Evolutionary conservation across 2,329 filamentous ascomycete genomes (phyloP).

Genomic region (Leptographium procerum): DNA sequence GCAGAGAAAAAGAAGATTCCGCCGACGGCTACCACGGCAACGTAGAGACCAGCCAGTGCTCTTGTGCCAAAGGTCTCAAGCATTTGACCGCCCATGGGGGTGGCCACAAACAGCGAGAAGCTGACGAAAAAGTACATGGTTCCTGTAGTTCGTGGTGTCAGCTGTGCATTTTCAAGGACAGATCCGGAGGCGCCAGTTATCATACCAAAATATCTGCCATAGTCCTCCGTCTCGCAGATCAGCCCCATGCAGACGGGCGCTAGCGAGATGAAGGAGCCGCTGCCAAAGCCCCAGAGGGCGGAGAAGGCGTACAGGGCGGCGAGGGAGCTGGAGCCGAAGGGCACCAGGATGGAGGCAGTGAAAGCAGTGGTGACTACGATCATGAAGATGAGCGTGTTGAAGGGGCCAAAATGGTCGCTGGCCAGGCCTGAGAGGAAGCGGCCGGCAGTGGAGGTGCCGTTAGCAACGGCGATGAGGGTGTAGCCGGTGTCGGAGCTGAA

Average conservation of each 20-base stretch:
- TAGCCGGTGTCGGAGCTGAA: constrained; percentile 28
- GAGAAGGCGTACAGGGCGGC: constrained; percentile 28
- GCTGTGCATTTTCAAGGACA: too few relatives aligned
- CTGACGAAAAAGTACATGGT: constrained; percentile 34
- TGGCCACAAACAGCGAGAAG: constrained; percentile 31
- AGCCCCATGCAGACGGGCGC: constrained; percentile 33
- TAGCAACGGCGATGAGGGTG: constrained; percentile 31
- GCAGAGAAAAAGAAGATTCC: constrained; percentile 16
- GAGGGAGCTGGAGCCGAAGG: constrained; percentile 18
- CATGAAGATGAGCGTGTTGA: constrained; percentile 29
- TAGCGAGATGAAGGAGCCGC: constrained; percentile 34
- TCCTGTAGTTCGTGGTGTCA: constrained; percentile 20
- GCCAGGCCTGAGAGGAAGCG: constrained; percentile 30
- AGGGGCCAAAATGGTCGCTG: constrained; percentile 30
- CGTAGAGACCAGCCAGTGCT: constrained; percentile 33
- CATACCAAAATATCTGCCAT: constrained; percentile 27
- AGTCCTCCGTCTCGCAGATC: constrained; percentile 33
- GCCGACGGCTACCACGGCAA: constrained; percentile 27
- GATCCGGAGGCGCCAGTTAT: constrained; percentile 8
- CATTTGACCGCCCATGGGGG: constrained; percentile 33
- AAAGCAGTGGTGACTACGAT: constrained; percentile 25
- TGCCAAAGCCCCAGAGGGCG: constrained; percentile 36
- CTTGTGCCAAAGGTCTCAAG: constrained; percentile 31
- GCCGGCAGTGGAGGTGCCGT: constrained; percentile 29
- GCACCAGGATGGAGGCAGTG: constrained; percentile 31